Percentiles rank a stretch among this genome's conserved stretches.
Conservation (phyloP, 2,329 filamentous ascomycete genomes). For the Sarocladium kiliense region DNA sequence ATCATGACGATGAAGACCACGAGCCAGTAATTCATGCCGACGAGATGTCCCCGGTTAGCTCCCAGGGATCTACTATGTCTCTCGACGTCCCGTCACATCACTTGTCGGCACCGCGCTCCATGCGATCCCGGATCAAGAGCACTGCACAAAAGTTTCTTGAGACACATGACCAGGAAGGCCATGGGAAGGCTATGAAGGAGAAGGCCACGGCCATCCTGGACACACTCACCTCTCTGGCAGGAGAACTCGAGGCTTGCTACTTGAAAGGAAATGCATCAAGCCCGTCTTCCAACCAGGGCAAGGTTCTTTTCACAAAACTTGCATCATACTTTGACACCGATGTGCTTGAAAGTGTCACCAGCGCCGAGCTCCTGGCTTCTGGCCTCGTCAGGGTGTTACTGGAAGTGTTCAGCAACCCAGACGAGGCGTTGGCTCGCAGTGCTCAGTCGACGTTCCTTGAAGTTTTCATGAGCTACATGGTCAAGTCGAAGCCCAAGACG, state of each 20-base stretch:
- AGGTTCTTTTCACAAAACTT: slow-evolving; percentile 66
- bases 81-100: slow-evolving; percentile 49
- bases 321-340: slow-evolving; percentile 85
- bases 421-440: slow-evolving; percentile 54
- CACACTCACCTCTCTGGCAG: slow-evolving; percentile 65
- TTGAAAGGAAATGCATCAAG: slow-evolving; percentile 45
- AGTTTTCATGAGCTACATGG: slow-evolving; percentile 79
- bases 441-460: slow-evolving; percentile 83
- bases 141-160: slow-evolving; percentile 81
- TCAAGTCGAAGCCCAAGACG: slow-evolving; percentile 61
- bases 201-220: slow-evolving; percentile 74
- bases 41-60: slow-evolving; percentile 55
- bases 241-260: slow-evolving; percentile 69
- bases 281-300: slow-evolving; percentile 45
- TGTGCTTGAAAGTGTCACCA: slow-evolving; percentile 88
- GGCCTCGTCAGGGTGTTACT: slow-evolving; percentile 82
- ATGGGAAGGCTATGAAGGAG: slow-evolving; percentile 66
- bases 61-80: slow-evolving; percentile 61
- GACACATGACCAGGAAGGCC: slow-evolving; percentile 71
- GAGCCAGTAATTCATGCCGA: slow-evolving; percentile 15
- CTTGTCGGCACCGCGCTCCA: slow-evolving; percentile 45
- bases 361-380: slow-evolving; percentile 87
- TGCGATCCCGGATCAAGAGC: slow-evolving; percentile 62
- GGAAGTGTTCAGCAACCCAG: slow-evolving; percentile 70
- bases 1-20: slow-evolving; percentile 45